phyloP scores from a whole-genome alignment of 2,329 filamentous ascomycete genomes.

The Fusarium veterinarium region DNA sequence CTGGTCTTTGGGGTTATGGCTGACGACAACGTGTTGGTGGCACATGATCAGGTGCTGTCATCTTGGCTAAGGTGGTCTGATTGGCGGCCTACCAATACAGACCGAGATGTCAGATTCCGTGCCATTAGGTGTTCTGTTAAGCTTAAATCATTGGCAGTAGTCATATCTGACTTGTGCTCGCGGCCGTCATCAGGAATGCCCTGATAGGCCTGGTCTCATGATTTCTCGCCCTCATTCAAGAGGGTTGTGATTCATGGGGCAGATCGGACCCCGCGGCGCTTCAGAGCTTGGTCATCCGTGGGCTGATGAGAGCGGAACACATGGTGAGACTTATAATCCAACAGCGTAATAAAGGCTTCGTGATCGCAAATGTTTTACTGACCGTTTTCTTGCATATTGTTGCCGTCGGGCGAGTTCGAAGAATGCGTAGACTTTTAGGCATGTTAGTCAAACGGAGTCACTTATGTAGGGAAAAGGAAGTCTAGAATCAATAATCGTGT shows the following conservation, averaged over 20 bases:
- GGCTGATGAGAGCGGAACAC: neutral
- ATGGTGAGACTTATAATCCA: fast-evolving
- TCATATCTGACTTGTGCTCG: fast-evolving
- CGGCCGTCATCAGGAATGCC: fast-evolving
- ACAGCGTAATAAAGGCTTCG: fast-evolving
- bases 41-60: slow-evolving; percentile 8
- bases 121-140: neutral
- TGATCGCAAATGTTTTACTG: fast-evolving
- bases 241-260: fast-evolving
- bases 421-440: neutral
- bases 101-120: neutral
- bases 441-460: no score
- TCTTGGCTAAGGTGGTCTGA: slow-evolving; percentile 2
- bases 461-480: fast-evolving
- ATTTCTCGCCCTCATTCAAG: fast-evolving
- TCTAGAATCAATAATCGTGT: neutral
- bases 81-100: neutral
- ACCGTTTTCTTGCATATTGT: fast-evolving
- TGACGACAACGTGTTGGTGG: slow-evolving; percentile 1
- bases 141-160: neutral
- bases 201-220: neutral
- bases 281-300: fast-evolving
- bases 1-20: fast-evolving
- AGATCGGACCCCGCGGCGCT: neutral
- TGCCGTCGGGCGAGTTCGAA: fast-evolving